These are phyloP conservation scores for Auxenochlorella pyrenoidosa DNA, from an alignment of 139 green algal species.

Conservation along the genomic window DNA sequence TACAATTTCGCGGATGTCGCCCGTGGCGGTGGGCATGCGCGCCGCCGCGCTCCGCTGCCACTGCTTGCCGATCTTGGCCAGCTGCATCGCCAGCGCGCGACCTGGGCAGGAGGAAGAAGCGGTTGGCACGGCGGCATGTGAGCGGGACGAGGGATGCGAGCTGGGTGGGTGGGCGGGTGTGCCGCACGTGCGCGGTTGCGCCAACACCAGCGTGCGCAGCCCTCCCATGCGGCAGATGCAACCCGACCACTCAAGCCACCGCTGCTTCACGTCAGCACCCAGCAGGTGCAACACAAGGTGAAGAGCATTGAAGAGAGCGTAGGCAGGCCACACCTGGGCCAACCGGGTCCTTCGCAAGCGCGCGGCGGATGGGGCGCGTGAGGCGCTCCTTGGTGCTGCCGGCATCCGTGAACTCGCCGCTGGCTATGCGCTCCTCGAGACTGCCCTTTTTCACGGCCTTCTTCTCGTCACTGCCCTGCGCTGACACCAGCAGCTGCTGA, in stretches of 20 bases:
- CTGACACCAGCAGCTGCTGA: constrained; percentile 6
- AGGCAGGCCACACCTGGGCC: constrained; percentile 61
- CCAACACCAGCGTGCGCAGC: too few relatives aligned
- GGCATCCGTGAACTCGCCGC: constrained; percentile 80
- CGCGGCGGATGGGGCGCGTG: constrained; percentile 71
- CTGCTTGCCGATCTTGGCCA: constrained; percentile 72
- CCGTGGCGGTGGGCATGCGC: constrained; percentile 83
- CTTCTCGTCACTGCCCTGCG: background rate
- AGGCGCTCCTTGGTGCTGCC: constrained; percentile 85
- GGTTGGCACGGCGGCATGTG: too few relatives aligned
- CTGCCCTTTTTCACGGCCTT: background rate
- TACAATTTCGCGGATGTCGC: constrained; percentile 93
- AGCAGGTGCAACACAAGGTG: too few relatives aligned
- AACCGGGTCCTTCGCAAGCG: constrained; percentile 74
- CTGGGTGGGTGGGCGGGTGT: too few relatives aligned
- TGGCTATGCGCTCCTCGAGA: constrained; percentile 7
- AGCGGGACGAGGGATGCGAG: background rate
- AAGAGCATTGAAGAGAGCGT: background rate
- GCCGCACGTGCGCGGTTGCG: too few relatives aligned
- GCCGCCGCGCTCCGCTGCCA: constrained; percentile 69
- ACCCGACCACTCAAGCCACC: too few relatives aligned
- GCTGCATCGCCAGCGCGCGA: constrained; percentile 54
- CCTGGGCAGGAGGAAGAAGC: constrained; percentile 46
- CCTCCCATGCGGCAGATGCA: too few relatives aligned
- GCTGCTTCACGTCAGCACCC: too few relatives aligned